These are phyloP conservation scores for Mycena rebaudengoi DNA, from an alignment of 768 basidiomycete species.

Conservation along the genomic window DNA sequence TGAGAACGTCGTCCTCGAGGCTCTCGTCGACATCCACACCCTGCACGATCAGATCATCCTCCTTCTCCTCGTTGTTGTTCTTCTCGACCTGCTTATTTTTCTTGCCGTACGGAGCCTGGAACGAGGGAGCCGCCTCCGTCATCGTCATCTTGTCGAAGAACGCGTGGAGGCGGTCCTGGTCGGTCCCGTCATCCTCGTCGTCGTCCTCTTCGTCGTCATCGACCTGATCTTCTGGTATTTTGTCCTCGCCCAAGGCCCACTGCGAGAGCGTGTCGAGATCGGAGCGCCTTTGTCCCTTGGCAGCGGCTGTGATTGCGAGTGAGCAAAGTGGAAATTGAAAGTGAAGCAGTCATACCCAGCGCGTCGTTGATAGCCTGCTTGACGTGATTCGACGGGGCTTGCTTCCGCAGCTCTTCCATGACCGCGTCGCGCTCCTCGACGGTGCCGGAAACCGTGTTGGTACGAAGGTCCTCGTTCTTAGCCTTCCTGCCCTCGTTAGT, in stretches of 20 bases:
- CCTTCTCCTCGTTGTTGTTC: background rate
- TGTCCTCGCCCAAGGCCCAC: background rate
- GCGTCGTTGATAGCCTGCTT: background rate
- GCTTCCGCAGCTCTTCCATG: background rate
- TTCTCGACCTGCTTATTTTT: background rate
- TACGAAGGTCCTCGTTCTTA: background rate
- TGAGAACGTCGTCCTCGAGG: background rate
- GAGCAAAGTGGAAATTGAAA: background rate
- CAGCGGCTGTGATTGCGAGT: background rate
- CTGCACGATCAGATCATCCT: background rate
- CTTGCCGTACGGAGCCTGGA: background rate
- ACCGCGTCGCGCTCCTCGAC: background rate
- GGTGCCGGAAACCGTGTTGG: background rate
- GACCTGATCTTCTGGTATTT: background rate
- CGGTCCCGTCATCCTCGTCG: no score
- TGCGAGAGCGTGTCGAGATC: background rate
- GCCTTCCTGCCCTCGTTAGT: background rate
- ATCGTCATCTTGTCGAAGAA: background rate
- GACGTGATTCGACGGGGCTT: background rate
- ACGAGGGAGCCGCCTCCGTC: background rate
- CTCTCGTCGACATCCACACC: background rate
- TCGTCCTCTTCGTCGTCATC: background rate
- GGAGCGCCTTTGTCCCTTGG: background rate
- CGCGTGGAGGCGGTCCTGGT: background rate
- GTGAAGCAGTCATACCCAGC: background rate